A percentile compares a stretch with the other conserved stretches of the same genome.
These are phyloP conservation scores for barrel medic (Medicago truncatula) DNA, from an alignment of 306 rosid species.

Conservation along the genomic window MtrunA17r5.0-ANR NC_053045.1:63292001-63292500, in stretches of 20 bases:
- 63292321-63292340: conserved; percentile 64
- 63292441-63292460: neutral
- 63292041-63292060: conserved; percentile 96
- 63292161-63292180: conserved; percentile 78
- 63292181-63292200: conserved; percentile 85
- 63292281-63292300: conserved; percentile 80
- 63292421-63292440: neutral
- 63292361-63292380: conserved; percentile 50
- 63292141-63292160: conserved; percentile 72
- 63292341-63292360: conserved; percentile 30
- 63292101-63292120: conserved; percentile 16
- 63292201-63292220: conserved; percentile 77
- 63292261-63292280: conserved; percentile 71
- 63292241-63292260: conserved; percentile 83
- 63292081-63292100: neutral
- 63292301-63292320: conserved; percentile 80
- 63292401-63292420: neutral
- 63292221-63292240: conserved; percentile 76
- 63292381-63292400: conserved; percentile 8
- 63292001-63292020: conserved; percentile 79
- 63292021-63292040: conserved; percentile 97
- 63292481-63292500: conserved; percentile 35
- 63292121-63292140: conserved; percentile 27
- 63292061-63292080: conserved; percentile 45
- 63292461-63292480: conserved; percentile 38